phyloP scores from a whole-genome alignment of 2,329 filamentous ascomycete genomes.

The Ramichloridium luteum region DNA sequence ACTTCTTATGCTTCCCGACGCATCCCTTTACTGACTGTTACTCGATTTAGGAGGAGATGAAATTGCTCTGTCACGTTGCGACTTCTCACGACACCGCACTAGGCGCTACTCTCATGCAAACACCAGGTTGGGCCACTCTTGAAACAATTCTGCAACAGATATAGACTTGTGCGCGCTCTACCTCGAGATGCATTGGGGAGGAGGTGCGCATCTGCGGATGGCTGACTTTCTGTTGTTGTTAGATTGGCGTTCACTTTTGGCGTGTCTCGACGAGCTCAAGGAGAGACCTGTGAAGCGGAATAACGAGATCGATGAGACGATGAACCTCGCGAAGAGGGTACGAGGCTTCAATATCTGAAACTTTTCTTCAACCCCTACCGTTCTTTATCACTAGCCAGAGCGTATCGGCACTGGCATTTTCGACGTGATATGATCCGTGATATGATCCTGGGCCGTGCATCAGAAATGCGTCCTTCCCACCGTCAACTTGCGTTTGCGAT shows the following conservation, averaged over 20 bases:
- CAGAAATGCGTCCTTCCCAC: no score
- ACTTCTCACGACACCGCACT: slow-evolving; percentile 69
- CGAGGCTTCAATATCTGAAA: slow-evolving; percentile 1
- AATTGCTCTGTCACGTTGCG: slow-evolving; percentile 73
- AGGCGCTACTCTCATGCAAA: slow-evolving; percentile 70
- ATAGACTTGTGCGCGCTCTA: slow-evolving; percentile 11
- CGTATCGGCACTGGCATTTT: no score
- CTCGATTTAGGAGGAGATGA: slow-evolving; percentile 64
- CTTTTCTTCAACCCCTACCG: no score
- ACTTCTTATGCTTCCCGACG: background rate
- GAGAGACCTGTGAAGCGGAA: slow-evolving; percentile 60
- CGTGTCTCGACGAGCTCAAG: slow-evolving; percentile 93
- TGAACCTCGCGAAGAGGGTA: slow-evolving; percentile 21
- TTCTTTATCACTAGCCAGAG: no score
- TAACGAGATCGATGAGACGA: slow-evolving; percentile 11
- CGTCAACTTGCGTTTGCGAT: no score
- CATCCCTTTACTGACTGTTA: slow-evolving; percentile 4
- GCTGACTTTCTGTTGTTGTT: slow-evolving; percentile 16
- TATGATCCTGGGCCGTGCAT: no score
- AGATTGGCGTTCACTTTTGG: slow-evolving; percentile 46
- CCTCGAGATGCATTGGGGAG: background rate
- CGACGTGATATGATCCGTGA: no score
- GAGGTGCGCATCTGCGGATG: background rate
- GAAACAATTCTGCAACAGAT: slow-evolving; percentile 63
- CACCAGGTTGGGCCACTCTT: slow-evolving; percentile 86